These are phyloP conservation scores for Ambispora gerdemannii DNA, from an alignment of 192 early-diverging fungal species.

Conservation along the genomic window DNA sequence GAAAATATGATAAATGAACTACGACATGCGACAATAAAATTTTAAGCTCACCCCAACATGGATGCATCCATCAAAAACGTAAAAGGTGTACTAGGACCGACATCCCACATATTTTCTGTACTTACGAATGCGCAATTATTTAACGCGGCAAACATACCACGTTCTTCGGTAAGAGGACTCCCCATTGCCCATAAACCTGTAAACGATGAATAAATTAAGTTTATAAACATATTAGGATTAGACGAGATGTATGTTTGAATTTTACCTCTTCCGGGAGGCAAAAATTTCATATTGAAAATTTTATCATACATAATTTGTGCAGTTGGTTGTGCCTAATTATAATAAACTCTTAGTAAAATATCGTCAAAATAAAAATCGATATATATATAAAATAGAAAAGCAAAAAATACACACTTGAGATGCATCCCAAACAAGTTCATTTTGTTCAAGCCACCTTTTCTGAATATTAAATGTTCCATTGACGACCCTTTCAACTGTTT, in stretches of 20 bases:
- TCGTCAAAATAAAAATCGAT: not conserved
- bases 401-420: not conserved
- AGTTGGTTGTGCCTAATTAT: constrained; percentile 33
- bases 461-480: constrained; percentile 52
- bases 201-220: no score
- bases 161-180: constrained; percentile 44
- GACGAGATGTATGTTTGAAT: not conserved
- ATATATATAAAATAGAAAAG: not conserved
- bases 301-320: constrained; percentile 49
- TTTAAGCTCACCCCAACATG: constrained; percentile 40
- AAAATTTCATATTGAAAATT: constrained; percentile 51
- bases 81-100: constrained; percentile 34
- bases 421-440: constrained; percentile 40
- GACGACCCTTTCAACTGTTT: constrained; percentile 48
- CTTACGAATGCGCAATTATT: constrained; percentile 53
- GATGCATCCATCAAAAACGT: constrained; percentile 47
- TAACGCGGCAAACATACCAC: constrained; percentile 42
- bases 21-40: not conserved
- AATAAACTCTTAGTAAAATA: not conserved
- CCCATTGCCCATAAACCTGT: constrained; percentile 51
- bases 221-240: no score
- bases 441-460: constrained; percentile 36
- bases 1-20: not conserved
- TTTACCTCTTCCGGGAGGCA: constrained; percentile 44
- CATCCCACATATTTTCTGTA: constrained; percentile 48